Base-by-base conservation (phyloP, 1,284 basidiomycete genomes). In the Trichosporon asahii region DNA sequence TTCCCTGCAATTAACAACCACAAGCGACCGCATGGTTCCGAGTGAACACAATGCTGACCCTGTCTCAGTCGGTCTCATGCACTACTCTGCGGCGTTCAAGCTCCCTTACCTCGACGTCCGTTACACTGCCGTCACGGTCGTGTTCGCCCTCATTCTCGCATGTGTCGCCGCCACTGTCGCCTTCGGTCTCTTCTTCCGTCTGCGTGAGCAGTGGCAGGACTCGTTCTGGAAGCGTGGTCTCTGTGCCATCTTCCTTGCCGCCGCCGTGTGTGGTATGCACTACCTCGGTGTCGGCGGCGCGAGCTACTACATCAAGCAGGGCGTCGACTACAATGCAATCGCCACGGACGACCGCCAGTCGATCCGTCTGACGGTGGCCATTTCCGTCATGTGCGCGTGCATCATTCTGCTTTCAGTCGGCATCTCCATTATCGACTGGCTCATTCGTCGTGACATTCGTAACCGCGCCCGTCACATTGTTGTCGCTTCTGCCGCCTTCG, bases 201-300 rank as follows among this genome's bases (percentile, higher is more conserved):
- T 85, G 65, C 76, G 85, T 40, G 70, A 81, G 6, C 85, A 86
- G 72, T 86, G 85, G 85, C 80, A 84, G 66, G 84, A 85, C 73
- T 84, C 82, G 21, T 86, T 84, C 81, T 84, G 84, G 82, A 85
- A 85, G 77, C 81, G 85, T 33, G 74, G 80, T 66, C 69, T 85
- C 35, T 85, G 84, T 75, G 76, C 83, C 35, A 64, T 84, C 57
- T 74, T 84, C 64, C 76, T 86, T 18, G 85, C 85, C 4, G 77
- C 80, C 3, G 85, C 84, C 29, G 85, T 86, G 15, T 84, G 81
- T 60, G 84, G 84, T 9, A 86, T 86, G 86, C 86, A 86, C 80
- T 86, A 86, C 77, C 81, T 85, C 70, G 84, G 81, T 74, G 79
- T 85, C 25, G 84, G 83, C 27, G 85, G 85, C 14, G 84, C 85